A percentile compares a stretch with the other conserved stretches of the same genome.
These are phyloP conservation scores for Aaosphaeria pasadenensis DNA, from an alignment of 2,329 filamentous ascomycete genomes.

Conservation along the genomic window DNA sequence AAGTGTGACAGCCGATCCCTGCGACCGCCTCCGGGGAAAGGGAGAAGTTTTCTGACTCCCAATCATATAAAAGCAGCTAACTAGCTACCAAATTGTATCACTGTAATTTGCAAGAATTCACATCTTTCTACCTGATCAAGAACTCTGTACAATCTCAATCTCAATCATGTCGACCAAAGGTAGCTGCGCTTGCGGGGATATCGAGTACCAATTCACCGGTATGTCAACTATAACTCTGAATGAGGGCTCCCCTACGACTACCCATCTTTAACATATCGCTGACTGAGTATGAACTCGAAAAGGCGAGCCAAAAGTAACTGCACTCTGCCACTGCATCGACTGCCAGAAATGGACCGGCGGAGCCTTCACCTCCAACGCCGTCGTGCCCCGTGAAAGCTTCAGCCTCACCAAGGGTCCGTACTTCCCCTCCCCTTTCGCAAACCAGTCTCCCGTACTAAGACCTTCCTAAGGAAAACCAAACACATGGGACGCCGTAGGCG, in stretches of 20 bases:
- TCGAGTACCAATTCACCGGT: neutral
- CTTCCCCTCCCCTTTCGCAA: neutral
- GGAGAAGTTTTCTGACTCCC: too few relatives aligned
- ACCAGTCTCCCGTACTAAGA: neutral
- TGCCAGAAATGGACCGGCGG: neutral
- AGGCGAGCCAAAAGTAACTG: neutral
- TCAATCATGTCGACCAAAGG: neutral
- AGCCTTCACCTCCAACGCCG: neutral
- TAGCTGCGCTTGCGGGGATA: neutral
- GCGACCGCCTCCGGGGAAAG: too few relatives aligned
- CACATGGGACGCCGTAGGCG: neutral
- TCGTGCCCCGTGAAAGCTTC: neutral
- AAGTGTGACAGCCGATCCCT: too few relatives aligned
- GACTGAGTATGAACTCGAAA: too few relatives aligned
- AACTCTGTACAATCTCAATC: too few relatives aligned
- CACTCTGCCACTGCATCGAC: neutral
- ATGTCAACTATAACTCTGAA: neutral
- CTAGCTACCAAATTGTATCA: too few relatives aligned
- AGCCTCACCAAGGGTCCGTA: neutral
- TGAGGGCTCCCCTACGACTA: neutral
- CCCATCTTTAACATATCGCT: neutral
- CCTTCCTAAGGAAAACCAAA: neutral
- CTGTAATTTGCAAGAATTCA: too few relatives aligned
- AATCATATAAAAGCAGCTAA: too few relatives aligned
- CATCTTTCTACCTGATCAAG: too few relatives aligned